Evolutionary conservation across 2,329 filamentous ascomycete genomes (phyloP), one percentile per base, ranked within the genome.

Genomic region (Fusarium sp.): DNA sequence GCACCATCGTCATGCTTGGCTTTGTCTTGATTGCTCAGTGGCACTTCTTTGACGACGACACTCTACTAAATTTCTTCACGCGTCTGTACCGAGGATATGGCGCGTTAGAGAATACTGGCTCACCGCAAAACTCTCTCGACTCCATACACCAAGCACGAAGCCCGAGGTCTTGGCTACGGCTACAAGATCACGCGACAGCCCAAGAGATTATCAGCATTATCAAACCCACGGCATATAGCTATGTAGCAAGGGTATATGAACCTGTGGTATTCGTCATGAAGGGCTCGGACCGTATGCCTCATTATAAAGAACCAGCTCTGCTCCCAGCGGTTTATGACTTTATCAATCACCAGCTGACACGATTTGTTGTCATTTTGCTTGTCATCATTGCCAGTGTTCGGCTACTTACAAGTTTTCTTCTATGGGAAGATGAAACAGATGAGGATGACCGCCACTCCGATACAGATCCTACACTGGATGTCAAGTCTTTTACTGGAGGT

Each of bases 181-280:
- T 92, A 52, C 91, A 93, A 72, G 90, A 93, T 66, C 89, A 92
- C 66, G 88, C 91, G 69, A 92, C 90, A 1, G 90, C 90, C 3
- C 84, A 84, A 33, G 91, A 93, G 69, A 83, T 93, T 14, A 91
- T 93, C 71, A 82, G 85, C n/a, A 84, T 90, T 29, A 83, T 93
- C 66, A 92, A 91, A 63, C 90, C 90, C 7, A 79, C 82, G 50
- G 84, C 87, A 2, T 83, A 90, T 69, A 90, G 86, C 72, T 91
- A 92, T 71, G 79, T 91, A 15, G 90, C 91, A 19, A 83, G 84
- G 39, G 88, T 93, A 1, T 91, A 90, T 69, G 87, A 93, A 36
- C 91, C 91, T 2, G 76, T 92, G 4, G 82, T 92, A 4, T 88
- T 93, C 59, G 88, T 93, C 4, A 75, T 89, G 9, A 86, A 87